phyloP scores from a whole-genome alignment of 228 moss, liverwort and hornwort species.

The Sphagnum magellanicum region DNA sequence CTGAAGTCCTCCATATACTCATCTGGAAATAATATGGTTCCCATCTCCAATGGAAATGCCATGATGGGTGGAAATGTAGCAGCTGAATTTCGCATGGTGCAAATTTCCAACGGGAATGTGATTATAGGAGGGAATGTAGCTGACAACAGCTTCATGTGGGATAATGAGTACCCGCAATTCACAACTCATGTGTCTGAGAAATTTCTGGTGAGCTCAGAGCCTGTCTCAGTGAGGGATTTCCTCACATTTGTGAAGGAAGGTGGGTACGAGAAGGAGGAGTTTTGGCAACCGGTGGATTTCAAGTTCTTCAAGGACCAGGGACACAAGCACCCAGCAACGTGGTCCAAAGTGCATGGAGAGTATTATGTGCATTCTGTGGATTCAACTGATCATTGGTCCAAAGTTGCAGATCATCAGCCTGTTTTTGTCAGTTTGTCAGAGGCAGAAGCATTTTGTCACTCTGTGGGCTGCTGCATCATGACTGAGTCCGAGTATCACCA shows the following conservation, averaged over 20 bases:
- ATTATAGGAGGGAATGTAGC: slow-evolving; percentile 15
- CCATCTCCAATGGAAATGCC: too few relatives aligned
- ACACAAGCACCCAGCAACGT: slow-evolving; percentile 24
- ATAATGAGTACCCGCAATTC: slow-evolving; percentile 31
- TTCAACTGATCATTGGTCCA: slow-evolving; percentile 31
- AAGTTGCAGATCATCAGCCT: slow-evolving; percentile 21
- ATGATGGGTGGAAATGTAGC: too few relatives aligned
- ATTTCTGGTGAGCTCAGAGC: slow-evolving; percentile 17
- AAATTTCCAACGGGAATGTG: slow-evolving; percentile 10
- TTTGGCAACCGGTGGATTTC: slow-evolving; percentile 28
- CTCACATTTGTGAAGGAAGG: slow-evolving; percentile 29
- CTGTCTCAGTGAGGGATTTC: slow-evolving; percentile 26
- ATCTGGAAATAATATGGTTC: too few relatives aligned
- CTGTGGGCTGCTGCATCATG: slow-evolving; percentile 24
- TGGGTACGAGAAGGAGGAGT: slow-evolving; percentile 21
- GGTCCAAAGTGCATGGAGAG: slow-evolving; percentile 22
- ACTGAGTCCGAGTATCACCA: slow-evolving; percentile 34
- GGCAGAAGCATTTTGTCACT: slow-evolving; percentile 32
- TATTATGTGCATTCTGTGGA: slow-evolving; percentile 24
- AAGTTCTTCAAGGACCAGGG: slow-evolving; percentile 19
- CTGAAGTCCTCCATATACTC: too few relatives aligned
- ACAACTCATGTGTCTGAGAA: slow-evolving; percentile 2
- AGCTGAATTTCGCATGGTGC: not conserved
- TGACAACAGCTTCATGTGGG: slow-evolving; percentile 29
- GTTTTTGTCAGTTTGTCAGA: slow-evolving; percentile 40